These are phyloP conservation scores for Saururus chinensis DNA, from an alignment of 164 flowering plant genomes.

Conservation along the genomic window DNA sequence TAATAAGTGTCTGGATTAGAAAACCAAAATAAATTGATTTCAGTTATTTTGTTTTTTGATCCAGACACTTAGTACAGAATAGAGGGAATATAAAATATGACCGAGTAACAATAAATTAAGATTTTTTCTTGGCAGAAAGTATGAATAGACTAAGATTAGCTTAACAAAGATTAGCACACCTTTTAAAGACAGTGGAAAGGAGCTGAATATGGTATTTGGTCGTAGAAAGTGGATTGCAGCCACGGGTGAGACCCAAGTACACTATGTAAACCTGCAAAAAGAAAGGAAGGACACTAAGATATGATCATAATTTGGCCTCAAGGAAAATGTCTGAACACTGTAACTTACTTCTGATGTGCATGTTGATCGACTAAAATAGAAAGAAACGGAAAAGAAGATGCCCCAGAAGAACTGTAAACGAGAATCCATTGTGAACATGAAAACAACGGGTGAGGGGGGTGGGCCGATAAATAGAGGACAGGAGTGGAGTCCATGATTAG, in stretches of 20 bases:
- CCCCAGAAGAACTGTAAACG: slow-evolving; percentile 25
- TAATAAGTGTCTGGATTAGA: too few species aligned
- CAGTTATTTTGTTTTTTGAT: too few species aligned
- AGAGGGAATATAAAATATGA: neutral
- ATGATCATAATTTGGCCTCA: slow-evolving; percentile 4
- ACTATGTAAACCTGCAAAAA: slow-evolving; percentile 50
- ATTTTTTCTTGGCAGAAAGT: too few species aligned
- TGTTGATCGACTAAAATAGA: slow-evolving; percentile 20
- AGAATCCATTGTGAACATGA: slow-evolving; percentile 27
- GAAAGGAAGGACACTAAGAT: slow-evolving; percentile 3
- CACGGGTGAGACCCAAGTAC: slow-evolving; percentile 40
- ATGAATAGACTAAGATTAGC: neutral
- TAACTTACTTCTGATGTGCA: slow-evolving; percentile 27
- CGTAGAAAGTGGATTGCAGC: slow-evolving; percentile 30
- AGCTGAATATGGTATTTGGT: slow-evolving; percentile 34
- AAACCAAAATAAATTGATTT: too few species aligned
- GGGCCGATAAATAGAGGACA: slow-evolving; percentile 19
- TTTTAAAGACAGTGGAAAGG: slow-evolving; percentile 41
- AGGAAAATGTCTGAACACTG: slow-evolving; percentile 3
- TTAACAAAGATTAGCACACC: slow-evolving; percentile 12
- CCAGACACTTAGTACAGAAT: too few species aligned
- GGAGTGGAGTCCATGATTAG: slow-evolving; percentile 9
- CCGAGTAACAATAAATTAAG: too few species aligned
- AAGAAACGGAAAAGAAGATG: slow-evolving; percentile 28
- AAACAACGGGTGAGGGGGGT: slow-evolving; percentile 8